Evolutionary conservation across 2,329 filamentous ascomycete genomes (phyloP).

Genomic region (Colletotrichum lupini): DNA sequence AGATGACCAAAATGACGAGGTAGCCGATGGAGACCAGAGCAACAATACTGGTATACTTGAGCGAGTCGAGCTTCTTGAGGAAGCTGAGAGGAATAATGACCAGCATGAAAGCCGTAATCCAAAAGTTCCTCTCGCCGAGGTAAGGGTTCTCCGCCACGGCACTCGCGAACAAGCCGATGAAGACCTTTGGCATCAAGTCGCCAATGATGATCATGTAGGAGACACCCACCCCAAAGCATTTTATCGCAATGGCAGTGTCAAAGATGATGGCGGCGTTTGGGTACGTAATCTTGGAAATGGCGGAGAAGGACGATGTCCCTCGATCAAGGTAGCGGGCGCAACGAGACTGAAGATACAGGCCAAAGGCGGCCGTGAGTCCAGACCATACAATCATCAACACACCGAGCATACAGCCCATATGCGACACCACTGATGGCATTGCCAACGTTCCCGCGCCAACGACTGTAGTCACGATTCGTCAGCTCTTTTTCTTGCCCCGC

Average conservation of each 20-base stretch:
- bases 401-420: constrained; percentile 93
- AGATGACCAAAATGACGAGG: constrained; percentile 90
- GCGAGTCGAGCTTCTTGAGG: constrained; percentile 87
- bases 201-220: constrained; percentile 99
- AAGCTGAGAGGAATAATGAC: constrained; percentile 96
- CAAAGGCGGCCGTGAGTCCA: constrained; percentile 87
- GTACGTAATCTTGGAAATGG: constrained; percentile 96
- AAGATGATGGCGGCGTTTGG: constrained; percentile 96
- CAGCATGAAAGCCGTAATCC: constrained; percentile 98
- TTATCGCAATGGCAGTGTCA: constrained; percentile 94
- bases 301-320: constrained; percentile 91
- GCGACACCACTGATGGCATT: constrained; percentile 93
- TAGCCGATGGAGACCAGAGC: constrained; percentile 95
- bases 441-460: constrained; percentile 94
- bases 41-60: constrained; percentile 96
- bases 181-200: constrained; percentile 96
- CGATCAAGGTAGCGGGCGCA: constrained; percentile 94
- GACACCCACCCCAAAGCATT: constrained; percentile 97
- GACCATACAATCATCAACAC: constrained; percentile 91
- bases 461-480: constrained; percentile 63
- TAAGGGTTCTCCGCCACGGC: constrained; percentile 73
- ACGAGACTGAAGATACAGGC: constrained; percentile 92
- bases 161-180: constrained; percentile 78
- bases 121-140: constrained; percentile 91
- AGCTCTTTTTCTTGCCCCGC: background rate